A percentile compares a stretch with the other conserved stretches of the same genome.
Conservation (phyloP, 2,329 filamentous ascomycete species). For the Botrytis hyacinthi region DNA sequence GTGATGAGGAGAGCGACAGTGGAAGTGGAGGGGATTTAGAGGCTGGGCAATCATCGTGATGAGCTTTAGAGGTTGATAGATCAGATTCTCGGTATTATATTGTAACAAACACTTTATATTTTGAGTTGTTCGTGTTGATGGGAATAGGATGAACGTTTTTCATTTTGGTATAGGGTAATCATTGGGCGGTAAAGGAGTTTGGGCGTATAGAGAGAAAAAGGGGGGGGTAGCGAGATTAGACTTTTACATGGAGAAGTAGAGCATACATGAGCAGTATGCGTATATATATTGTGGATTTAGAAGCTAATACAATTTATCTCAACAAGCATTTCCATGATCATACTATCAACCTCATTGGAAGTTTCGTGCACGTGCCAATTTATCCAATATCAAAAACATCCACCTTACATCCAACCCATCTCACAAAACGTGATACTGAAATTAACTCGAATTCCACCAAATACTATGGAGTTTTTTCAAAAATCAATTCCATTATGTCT, state of each 20-base stretch:
- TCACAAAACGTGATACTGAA: not conserved
- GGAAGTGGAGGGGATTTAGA: not conserved
- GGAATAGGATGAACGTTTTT: not conserved
- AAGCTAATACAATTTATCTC: not conserved
- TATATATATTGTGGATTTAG: not conserved
- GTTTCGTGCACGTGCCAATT: not conserved
- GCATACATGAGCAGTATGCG: not conserved
- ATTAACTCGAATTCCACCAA: not conserved
- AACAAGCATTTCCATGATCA: not conserved
- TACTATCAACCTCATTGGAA: not conserved
- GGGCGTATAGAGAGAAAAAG: not conserved
- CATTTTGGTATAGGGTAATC: not conserved
- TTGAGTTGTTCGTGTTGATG: not conserved
- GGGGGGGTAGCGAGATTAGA: not conserved
- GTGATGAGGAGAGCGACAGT: slow-evolving; percentile 29
- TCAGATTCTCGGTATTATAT: not conserved
- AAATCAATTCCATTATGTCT: not conserved
- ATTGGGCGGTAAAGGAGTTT: not conserved
- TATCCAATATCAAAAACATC: not conserved
- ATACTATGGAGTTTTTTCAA: not conserved
- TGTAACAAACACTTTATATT: not conserved
- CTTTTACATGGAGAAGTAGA: not conserved
- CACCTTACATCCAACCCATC: not conserved
- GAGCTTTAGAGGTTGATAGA: not conserved
- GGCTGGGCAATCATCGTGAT: not conserved